phyloP scores from a whole-genome alignment of 768 basidiomycete genomes.

The Leucosporidium yakuticum region DNA sequence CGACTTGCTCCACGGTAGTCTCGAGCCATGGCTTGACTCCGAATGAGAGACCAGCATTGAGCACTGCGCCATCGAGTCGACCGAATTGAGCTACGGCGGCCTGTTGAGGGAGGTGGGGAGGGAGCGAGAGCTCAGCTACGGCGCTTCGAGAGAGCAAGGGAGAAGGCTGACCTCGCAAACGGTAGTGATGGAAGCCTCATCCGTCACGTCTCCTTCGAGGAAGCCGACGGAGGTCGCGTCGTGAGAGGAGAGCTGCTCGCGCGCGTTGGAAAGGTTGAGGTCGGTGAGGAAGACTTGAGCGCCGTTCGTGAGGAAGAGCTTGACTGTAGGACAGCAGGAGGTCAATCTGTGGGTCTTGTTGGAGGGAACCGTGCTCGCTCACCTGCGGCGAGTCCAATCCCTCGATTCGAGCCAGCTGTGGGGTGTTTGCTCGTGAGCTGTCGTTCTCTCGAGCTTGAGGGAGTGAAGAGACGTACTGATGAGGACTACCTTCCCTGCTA shows the following conservation, averaged over 20 bases:
- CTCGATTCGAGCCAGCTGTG: background rate
- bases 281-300: slow-evolving; percentile 5
- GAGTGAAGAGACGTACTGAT: background rate
- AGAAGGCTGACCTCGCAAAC: background rate
- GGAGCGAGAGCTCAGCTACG: background rate
- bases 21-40: slow-evolving; percentile 11
- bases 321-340: background rate
- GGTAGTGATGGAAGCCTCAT: background rate
- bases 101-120: background rate
- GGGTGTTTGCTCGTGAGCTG: background rate
- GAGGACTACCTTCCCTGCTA: background rate
- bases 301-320: slow-evolving; percentile 10
- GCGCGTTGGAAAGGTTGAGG: background rate
- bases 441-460: too few relatives aligned
- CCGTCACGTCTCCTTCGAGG: slow-evolving; percentile 10
- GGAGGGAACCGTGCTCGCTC: too few relatives aligned
- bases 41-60: slow-evolving; percentile 9
- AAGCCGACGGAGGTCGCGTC: background rate
- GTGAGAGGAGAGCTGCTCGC: background rate
- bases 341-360: too few relatives aligned
- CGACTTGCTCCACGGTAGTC: background rate
- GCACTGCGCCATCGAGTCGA: slow-evolving; percentile 5
- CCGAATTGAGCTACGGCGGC: slow-evolving; percentile 3
- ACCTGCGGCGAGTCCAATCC: background rate
- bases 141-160: too few relatives aligned